A percentile compares a stretch with the other conserved stretches of the same genome.
Evolutionary conservation across 129 eudicot genomes (phyloP).

Genomic region (Chrysanthemum seticuspe): DNA sequence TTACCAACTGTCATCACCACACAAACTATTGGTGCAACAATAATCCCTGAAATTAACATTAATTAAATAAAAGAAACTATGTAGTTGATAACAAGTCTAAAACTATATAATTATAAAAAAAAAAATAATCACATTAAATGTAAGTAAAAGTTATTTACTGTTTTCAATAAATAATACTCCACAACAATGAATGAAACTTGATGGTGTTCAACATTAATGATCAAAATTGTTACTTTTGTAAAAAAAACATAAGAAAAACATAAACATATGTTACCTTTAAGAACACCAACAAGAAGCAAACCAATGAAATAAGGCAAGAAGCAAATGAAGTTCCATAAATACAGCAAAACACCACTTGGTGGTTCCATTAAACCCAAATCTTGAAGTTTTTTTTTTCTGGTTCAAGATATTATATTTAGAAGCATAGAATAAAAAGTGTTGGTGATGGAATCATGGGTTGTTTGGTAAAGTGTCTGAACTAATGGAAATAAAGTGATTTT

Average conservation of each 20-base stretch:
- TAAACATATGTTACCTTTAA: slow-evolving; percentile 58
- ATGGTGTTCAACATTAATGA: neutral
- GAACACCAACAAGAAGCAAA: slow-evolving; percentile 75
- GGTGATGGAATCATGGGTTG: slow-evolving; percentile 6
- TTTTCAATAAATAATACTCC: too few species aligned
- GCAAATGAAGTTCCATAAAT: slow-evolving; percentile 63
- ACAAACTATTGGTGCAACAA: slow-evolving; percentile 63
- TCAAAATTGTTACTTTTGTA: neutral
- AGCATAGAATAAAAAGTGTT: neutral
- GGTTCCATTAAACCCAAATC: slow-evolving; percentile 39
- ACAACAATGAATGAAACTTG: too few species aligned
- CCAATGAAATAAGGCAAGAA: slow-evolving; percentile 87
- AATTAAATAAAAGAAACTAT: neutral
- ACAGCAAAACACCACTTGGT: slow-evolving; percentile 65
- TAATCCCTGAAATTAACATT: slow-evolving; percentile 24
- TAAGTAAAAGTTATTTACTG: too few species aligned
- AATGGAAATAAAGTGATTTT: slow-evolving; percentile 8
- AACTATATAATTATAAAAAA: too few species aligned
- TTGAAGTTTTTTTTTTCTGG: neutral
- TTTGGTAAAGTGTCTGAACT: slow-evolving; percentile 24
- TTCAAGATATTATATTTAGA: too few species aligned
- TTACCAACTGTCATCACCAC: slow-evolving; percentile 64
- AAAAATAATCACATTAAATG: too few species aligned
- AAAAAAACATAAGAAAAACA: neutral
- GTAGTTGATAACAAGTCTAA: too few species aligned